These are phyloP conservation scores for Chaetomiaceae sp. DNA, from an alignment of 2,329 filamentous ascomycete genomes.

Conservation along the genomic window DNA sequence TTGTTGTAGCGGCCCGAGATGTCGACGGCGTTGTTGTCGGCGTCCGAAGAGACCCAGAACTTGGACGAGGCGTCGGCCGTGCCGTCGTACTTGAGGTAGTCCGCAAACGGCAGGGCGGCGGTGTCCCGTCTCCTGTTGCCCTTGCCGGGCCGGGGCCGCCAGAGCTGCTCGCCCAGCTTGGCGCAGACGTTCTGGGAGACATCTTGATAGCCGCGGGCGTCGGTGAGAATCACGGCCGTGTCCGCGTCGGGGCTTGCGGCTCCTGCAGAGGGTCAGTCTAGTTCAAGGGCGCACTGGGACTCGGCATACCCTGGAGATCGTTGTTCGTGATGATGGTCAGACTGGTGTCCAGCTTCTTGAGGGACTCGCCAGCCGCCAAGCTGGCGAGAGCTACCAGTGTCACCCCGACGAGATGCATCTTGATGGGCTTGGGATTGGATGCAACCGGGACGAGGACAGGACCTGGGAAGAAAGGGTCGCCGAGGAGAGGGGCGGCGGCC, in stretches of 20 bases:
- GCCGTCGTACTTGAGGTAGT: constrained; percentile 36
- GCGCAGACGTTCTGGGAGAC: constrained; percentile 30
- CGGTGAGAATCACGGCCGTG: constrained; percentile 35
- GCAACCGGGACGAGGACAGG: neutral
- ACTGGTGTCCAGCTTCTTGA: constrained; percentile 34
- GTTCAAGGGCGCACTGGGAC: neutral
- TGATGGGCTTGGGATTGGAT: neutral
- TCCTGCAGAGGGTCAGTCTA: constrained; percentile 28
- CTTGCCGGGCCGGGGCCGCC: constrained; percentile 20
- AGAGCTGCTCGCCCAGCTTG: constrained; percentile 39
- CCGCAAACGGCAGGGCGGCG: constrained; percentile 30
- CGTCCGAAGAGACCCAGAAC: constrained; percentile 36
- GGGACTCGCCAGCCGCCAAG: constrained; percentile 29
- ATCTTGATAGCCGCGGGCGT: constrained; percentile 27
- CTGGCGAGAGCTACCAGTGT: constrained; percentile 9
- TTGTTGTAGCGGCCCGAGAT: neutral
- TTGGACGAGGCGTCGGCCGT: constrained; percentile 24
- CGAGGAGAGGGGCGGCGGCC: neutral
- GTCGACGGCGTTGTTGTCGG: constrained; percentile 15
- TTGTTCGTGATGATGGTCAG: constrained; percentile 39
- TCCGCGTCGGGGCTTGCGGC: constrained; percentile 30
- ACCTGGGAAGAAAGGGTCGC: neutral
- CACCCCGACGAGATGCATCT: constrained; percentile 10
- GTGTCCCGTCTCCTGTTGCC: neutral
- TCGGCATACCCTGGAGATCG: constrained; percentile 36